A percentile compares a stretch with the other conserved stretches of the same genome.
These are phyloP conservation scores for Delonix regia DNA, from an alignment of 306 rosid species.

Conservation along the genomic window DNA sequence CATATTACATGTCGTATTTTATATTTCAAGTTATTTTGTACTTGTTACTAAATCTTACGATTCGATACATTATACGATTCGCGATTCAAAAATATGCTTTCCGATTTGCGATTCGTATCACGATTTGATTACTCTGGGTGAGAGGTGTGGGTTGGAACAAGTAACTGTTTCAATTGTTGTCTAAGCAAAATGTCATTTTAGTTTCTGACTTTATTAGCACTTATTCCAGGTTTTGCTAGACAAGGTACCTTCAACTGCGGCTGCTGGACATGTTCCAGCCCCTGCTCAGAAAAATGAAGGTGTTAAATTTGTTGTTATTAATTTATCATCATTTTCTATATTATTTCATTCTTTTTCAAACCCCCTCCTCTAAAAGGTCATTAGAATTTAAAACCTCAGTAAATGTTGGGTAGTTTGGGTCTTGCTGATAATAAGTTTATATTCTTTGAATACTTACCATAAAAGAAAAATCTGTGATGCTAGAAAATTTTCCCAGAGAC, in stretches of 20 bases:
- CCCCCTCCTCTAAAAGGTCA: not conserved
- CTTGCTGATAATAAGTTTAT: constrained; percentile 15
- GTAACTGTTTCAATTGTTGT: not conserved
- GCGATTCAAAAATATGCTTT: no score
- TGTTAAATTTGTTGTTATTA: constrained; percentile 29
- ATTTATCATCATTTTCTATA: not conserved
- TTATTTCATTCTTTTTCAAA: constrained; percentile 19
- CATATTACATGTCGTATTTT: no score
- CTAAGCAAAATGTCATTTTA: constrained; percentile 1
- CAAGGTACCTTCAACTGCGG: constrained; percentile 50
- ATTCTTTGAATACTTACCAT: constrained; percentile 13
- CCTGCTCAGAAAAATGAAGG: constrained; percentile 42
- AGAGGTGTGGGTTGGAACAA: not conserved
- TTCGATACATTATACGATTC: no score
- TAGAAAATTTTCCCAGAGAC: constrained; percentile 6
- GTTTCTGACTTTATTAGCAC: constrained; percentile 27
- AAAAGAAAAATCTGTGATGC: not conserved
- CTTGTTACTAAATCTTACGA: no score
- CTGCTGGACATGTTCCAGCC: constrained; percentile 43
- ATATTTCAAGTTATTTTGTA: no score
- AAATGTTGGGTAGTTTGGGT: not conserved
- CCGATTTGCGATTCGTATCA: no score
- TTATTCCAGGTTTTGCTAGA: constrained; percentile 66
- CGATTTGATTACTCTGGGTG: no score
- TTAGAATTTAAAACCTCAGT: constrained; percentile 4